These are phyloP conservation scores for Cyclotella distinguenda DNA, from an alignment of 108 stramenopile genomes.

Conservation along the genomic window DNA sequence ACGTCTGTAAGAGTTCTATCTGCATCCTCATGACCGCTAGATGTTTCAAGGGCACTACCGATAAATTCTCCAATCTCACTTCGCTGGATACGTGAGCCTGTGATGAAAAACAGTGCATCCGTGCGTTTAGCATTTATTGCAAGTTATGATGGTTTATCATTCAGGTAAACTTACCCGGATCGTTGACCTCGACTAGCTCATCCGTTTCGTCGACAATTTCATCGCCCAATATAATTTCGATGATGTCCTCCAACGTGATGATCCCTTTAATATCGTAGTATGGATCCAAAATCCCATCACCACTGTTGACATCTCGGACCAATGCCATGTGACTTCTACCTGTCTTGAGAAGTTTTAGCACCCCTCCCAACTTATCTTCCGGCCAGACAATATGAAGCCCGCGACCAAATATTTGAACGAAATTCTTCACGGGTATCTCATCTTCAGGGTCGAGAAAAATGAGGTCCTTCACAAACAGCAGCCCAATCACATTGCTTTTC, in stretches of 20 bases:
- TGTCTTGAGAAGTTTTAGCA: slow-evolving; percentile 84
- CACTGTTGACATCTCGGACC: slow-evolving; percentile 90
- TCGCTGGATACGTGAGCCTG: slow-evolving; percentile 44
- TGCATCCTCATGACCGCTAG: neutral
- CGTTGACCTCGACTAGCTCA: slow-evolving; percentile 69
- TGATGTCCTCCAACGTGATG: slow-evolving; percentile 97
- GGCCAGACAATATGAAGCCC: slow-evolving; percentile 85
- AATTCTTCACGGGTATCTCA: slow-evolving; percentile 81
- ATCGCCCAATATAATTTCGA: slow-evolving; percentile 93
- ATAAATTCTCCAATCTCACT: slow-evolving; percentile 48
- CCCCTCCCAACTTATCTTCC: slow-evolving; percentile 86
- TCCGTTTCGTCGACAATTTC: slow-evolving; percentile 99
- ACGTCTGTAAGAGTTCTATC: neutral
- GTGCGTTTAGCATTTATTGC: neutral
- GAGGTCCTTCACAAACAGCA: slow-evolving; percentile 97
- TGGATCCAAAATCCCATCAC: slow-evolving; percentile 76
- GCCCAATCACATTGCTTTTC: slow-evolving; percentile 89
- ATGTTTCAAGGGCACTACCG: slow-evolving; percentile 23
- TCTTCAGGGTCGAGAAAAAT: slow-evolving; percentile 98
- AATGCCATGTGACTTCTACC: slow-evolving; percentile 93
- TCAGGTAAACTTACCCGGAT: slow-evolving; percentile 18
- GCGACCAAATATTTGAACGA: slow-evolving; percentile 93
- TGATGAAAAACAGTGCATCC: neutral
- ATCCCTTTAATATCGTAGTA: slow-evolving; percentile 94
- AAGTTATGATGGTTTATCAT: neutral